Base-by-base conservation (phyloP, 2,329 filamentous ascomycete genomes). In the Fusarium sp. region DNA sequence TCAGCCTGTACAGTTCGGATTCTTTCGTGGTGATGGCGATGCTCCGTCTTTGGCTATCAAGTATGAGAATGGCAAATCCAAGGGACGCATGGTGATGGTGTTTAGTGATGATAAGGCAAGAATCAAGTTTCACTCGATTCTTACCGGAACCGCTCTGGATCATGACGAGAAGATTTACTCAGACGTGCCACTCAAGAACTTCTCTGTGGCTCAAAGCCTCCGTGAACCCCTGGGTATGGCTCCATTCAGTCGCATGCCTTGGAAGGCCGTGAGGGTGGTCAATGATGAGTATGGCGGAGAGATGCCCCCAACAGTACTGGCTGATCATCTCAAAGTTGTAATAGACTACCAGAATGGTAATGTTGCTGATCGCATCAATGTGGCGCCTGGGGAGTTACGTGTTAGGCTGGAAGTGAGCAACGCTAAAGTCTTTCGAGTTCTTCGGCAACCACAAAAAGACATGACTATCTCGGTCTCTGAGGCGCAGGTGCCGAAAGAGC, bases 291-390 rank as follows among this genome's bases (percentile, higher is more conserved):
- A 90, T 58, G 88, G 90, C 57, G 81, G 80, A 47, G 90, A 90
- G 39, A 85, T 87, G 39, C 86, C 90, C 3, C 88, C 89, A 6
- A 94, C 93, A 0, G 91, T 97, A 35, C 87, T 95, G 60, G 94
- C 94, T 1, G 92, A 96, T 77, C 89, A 89, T 75, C 84, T 98
- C 70, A 90, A 94, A 35, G 87, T 97, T 24, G 88, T 97, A 60
- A 87, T 94, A 38, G 91, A 94, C 65, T 94, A 93, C 73, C 90
- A 92, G 69, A 90, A 92, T 74, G 94, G 94, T 55, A 94, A 91
- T 47, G 85, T 97, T 22, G 94, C 93, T 5, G 95, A 98, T 82
- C 90, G 95, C 42, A 87, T 98, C 79, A 97, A 97, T 75, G 87
- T 97, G 77, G 91, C 88, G 5, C 91, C 92, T 17, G 93, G 93